Percentiles rank a stretch among this genome's conserved stretches.
phyloP scores from a whole-genome alignment of 495 filamentous ascomycete genomes.

The Xylaria bambusicola region DNA sequence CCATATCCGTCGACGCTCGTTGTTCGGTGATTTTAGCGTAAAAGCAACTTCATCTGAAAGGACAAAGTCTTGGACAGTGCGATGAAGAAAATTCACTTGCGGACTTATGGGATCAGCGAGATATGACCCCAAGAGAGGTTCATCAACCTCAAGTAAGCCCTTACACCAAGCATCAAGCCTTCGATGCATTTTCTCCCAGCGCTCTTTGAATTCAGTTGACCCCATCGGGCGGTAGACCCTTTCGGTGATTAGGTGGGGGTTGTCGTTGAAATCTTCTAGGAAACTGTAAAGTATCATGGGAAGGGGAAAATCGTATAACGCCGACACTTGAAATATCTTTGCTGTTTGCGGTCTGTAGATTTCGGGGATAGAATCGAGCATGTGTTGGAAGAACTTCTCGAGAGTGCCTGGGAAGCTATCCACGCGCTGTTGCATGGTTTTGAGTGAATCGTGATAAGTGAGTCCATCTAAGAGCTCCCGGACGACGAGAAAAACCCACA shows the following conservation, averaged over 20 bases:
- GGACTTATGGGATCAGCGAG: not conserved
- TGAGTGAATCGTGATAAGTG: conserved; percentile 22
- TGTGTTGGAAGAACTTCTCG: conserved; percentile 27
- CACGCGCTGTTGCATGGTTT: conserved; percentile 22
- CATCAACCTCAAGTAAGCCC: conserved; percentile 19
- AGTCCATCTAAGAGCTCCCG: conserved; percentile 24
- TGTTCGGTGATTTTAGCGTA: too few species aligned
- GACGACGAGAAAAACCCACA: conserved; percentile 41
- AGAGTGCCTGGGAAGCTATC: conserved; percentile 23
- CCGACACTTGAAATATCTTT: conserved; percentile 14
- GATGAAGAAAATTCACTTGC: conserved; percentile 29
- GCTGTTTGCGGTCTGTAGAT: conserved; percentile 12
- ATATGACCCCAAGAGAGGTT: not conserved
- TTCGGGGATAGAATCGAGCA: conserved; percentile 15
- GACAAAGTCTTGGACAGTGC: conserved; percentile 30
- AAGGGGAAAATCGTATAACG: not conserved
- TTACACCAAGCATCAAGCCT: conserved; percentile 20
- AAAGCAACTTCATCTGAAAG: too few species aligned
- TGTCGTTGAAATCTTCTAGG: too few species aligned
- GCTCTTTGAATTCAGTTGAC: not conserved
- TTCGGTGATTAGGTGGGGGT: not conserved
- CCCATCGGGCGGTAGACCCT: not conserved
- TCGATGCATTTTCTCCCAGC: not conserved
- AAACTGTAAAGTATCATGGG: not conserved
- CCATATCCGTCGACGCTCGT: too few species aligned